A percentile compares a stretch with the other conserved stretches of the same genome.
phyloP scores from a whole-genome alignment of 2,329 filamentous ascomycete species.

The Diaporthe sp. region DNA sequence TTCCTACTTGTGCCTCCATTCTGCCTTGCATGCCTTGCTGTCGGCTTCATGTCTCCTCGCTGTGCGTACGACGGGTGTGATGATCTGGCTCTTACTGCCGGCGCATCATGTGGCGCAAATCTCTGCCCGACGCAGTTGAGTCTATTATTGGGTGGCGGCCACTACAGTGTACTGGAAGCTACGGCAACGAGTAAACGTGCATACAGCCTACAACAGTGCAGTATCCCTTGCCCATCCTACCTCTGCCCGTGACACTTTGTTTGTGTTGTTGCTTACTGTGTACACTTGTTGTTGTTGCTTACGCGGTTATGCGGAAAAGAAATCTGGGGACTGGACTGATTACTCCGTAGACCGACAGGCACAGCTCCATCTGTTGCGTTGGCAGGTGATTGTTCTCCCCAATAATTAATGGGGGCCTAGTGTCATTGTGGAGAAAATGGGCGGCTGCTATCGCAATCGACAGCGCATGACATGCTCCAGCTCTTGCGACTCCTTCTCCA shows the following conservation, averaged over 20 bases:
- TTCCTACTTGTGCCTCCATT: neutral
- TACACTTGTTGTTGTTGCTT: neutral
- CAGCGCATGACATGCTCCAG: constrained; percentile 20
- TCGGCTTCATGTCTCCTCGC: neutral
- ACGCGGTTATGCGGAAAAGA: neutral
- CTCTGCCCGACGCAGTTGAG: neutral
- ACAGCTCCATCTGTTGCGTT: constrained; percentile 12
- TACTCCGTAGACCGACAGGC: neutral
- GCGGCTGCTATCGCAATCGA: constrained; percentile 1
- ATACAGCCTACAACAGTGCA: neutral
- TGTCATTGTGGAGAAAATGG: constrained; percentile 31
- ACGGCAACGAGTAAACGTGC: too few relatives aligned
- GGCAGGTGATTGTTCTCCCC: constrained; percentile 5
- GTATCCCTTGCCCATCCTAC: neutral
- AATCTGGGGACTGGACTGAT: neutral
- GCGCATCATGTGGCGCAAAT: neutral
- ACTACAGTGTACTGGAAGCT: too few relatives aligned
- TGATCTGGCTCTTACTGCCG: neutral
- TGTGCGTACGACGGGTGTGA: neutral
- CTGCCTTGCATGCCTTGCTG: neutral
- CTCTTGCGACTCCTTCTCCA: neutral
- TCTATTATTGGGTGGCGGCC: neutral
- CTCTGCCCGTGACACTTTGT: neutral
- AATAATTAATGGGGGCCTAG: constrained; percentile 10
- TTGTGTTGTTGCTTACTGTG: neutral